Base-by-base conservation (phyloP, 108 stramenopile genomes). In the Discostella stelligeroides region DNA sequence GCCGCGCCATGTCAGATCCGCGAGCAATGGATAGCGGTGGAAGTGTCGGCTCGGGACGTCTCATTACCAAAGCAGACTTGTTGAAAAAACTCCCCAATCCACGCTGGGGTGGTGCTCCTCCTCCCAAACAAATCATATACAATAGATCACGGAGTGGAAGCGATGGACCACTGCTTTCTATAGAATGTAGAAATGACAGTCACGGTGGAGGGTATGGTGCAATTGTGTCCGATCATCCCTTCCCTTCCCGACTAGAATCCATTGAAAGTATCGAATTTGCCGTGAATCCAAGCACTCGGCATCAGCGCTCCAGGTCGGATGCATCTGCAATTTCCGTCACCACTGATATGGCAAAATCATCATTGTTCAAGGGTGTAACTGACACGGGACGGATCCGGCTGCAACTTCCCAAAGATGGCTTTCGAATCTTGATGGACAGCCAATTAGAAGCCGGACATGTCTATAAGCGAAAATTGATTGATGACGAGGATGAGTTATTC, bases 271-370 rank as follows among this genome's bases (percentile, higher is more conserved):
- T 60, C 18, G 38, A 43, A 45, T 41, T 66, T 3, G 20, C 47
- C 39, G 8, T 1, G 56, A 46, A 37, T 42, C 51, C 14, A 34
- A 41, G 37, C 27, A 14, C 53, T 58, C 63, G 63, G 50, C 77
- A 79, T 41, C 20, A 9, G 27, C 63, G 77, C 10, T 66, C 49
- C 51, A 66, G 37, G 60, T 70, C 68, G 29, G 77, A 79, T 56
- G 63, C 69, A 30, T 66, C 63, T 24, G 15, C 66, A n/a, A 49
- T 42, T 25, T 60, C 50, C 49, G 77, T 70, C 0, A 70, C 63
- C 6, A 67, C 84, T 54, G 82, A 91, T 48, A 84, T 88, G 79
- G 72, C 81, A 37, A 91, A 85, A 56, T 85, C 84, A 0, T 67
- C 79, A 28, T 51, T 88, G 60, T 86, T 87, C 60, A 77, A 51